Conservation (phyloP, 2,329 filamentous ascomycete species). For the Penicillium sp. region DNA sequence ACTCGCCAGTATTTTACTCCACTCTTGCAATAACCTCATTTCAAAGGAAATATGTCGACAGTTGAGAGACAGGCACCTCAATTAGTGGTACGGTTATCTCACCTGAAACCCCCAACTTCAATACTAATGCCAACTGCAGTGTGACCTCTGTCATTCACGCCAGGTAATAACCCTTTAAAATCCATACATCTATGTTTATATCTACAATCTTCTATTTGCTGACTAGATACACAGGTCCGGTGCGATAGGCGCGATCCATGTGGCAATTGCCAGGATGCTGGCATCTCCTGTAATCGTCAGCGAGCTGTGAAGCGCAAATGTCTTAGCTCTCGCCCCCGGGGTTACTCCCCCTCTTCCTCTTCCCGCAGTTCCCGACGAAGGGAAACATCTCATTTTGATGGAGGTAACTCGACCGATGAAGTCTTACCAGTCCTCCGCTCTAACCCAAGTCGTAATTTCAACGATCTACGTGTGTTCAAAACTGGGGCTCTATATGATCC, state of each 20-base stretch:
- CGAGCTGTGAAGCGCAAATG: slow-evolving; percentile 8
- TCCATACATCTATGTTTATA: background rate
- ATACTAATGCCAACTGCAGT: slow-evolving; percentile 9
- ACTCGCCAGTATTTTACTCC: background rate
- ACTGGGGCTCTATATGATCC: slow-evolving; percentile 12
- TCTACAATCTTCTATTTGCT: background rate
- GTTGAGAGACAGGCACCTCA: background rate
- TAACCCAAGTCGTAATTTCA: background rate
- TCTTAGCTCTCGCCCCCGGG: background rate
- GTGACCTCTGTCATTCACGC: slow-evolving; percentile 19
- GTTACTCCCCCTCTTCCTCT: background rate
- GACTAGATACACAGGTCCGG: slow-evolving; percentile 15
- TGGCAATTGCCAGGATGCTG: slow-evolving; percentile 24
- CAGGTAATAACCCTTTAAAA: slow-evolving; percentile 11
- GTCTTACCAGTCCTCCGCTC: background rate
- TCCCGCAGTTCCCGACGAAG: background rate
- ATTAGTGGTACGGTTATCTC: background rate
- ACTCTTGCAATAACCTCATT: background rate
- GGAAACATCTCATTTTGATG: background rate
- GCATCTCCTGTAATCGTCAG: slow-evolving; percentile 11
- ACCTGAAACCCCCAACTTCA: background rate
- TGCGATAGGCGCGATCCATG: slow-evolving; percentile 24
- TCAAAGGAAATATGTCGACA: background rate
- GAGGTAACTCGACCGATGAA: background rate
- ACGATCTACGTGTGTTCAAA: background rate